A percentile compares a stretch with the other conserved stretches of the same genome.
phyloP scores from a whole-genome alignment of 169 alveolate species.

The Fabrea salina region DNA sequence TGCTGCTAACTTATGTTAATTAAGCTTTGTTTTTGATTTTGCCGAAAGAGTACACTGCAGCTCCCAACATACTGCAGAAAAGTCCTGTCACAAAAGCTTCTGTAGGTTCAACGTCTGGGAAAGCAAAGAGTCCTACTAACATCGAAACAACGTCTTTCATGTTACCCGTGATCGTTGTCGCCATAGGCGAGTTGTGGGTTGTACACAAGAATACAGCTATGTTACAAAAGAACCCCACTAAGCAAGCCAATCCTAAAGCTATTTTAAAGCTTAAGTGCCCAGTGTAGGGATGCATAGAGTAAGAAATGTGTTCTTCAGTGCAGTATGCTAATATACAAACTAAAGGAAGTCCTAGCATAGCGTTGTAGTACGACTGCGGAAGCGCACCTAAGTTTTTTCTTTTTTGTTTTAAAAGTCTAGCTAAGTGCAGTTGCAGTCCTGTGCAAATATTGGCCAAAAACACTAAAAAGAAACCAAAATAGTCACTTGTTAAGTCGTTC shows the following conservation, averaged over 20 bases:
- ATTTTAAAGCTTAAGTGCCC: neutral
- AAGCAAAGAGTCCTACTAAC: neutral
- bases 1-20: no score
- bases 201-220: neutral
- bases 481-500: neutral
- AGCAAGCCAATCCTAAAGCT: neutral
- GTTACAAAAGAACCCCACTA: neutral
- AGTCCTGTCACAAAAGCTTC: neutral
- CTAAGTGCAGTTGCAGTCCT: neutral
- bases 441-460: neutral
- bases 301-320: neutral
- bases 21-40: neutral
- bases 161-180: conserved; percentile 28
- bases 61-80: neutral
- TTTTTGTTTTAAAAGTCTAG: neutral
- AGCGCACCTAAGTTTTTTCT: neutral
- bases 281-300: neutral
- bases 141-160: conserved; percentile 7
- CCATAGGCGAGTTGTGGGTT: conserved; percentile 22
- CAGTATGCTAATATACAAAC: neutral
- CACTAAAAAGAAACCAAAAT: neutral
- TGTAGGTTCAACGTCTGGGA: conserved; percentile 7
- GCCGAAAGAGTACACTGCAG: neutral
- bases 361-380: neutral
- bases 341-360: neutral